phyloP scores from a whole-genome alignment of 164 flowering plant genomes.

The Tetracentron sinense region DNA sequence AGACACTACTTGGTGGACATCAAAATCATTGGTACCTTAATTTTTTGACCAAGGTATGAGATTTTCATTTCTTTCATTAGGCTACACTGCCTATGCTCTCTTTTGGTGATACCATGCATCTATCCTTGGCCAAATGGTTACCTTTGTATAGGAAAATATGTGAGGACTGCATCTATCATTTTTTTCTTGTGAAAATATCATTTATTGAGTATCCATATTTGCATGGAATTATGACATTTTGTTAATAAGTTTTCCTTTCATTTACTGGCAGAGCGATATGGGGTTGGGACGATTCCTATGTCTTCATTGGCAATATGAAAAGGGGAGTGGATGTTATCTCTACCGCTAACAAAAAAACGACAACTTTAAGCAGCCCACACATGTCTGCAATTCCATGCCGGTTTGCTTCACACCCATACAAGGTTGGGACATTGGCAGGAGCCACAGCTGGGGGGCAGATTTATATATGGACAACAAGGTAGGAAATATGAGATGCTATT shows the following conservation, averaged over 20 bases:
- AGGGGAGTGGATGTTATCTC: constrained; percentile 81
- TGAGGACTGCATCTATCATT: neutral
- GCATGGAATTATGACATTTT: neutral
- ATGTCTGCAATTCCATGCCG: constrained; percentile 84
- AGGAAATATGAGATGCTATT: neutral
- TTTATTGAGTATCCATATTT: too few species aligned
- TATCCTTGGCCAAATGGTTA: neutral
- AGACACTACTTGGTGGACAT: too few species aligned
- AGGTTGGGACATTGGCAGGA: constrained; percentile 70
- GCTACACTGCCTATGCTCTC: too few species aligned
- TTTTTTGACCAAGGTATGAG: too few species aligned
- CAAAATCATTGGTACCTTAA: too few species aligned
- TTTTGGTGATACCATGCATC: neutral
- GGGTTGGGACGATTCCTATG: constrained; percentile 87
- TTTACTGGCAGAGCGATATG: constrained; percentile 65
- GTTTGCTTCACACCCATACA: constrained; percentile 65
- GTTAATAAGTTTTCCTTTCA: constrained; percentile 1
- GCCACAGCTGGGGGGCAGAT: constrained; percentile 81
- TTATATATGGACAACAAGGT: constrained; percentile 53
- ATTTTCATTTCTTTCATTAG: too few species aligned
- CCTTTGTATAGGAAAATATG: neutral
- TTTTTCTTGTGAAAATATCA: neutral
- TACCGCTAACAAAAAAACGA: constrained; percentile 20
- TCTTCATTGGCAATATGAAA: constrained; percentile 72
- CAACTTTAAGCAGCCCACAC: constrained; percentile 47